Evolutionary conservation across 352 stramenopile species (phyloP), one percentile per base, ranked within the genome.

Genomic region (Elongisporangium prolatum): DNA sequence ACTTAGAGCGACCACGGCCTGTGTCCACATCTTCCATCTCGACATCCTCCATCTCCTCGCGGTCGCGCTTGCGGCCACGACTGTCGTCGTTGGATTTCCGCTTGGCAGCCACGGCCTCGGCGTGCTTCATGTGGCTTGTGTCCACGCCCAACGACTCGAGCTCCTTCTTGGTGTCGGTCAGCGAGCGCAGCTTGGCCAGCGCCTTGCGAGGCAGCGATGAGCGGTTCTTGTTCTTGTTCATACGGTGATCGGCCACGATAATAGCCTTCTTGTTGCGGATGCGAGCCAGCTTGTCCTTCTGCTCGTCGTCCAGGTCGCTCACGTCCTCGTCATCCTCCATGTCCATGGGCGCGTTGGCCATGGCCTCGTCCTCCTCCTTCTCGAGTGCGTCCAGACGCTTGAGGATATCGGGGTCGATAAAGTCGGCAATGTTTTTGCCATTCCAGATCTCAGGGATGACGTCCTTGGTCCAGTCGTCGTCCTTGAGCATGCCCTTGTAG

Each of bases 381-480:
- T 99, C 97, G 50, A 99, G 77, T 40, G 89, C 84, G 16, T 93
- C 89, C 34, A 99, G 86, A 63, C 95, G 96, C 56, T 93, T 95
- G 50, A 98, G 89, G 71, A 99, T 99, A 38, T 99, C 97, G 9
- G 96, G 84, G 68, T 99, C 98, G 52, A 99, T 85, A 74, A 98
- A 99, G 74, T 99, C 98, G 51, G 93, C 88, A 83, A 99, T 96
- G 76, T 99, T 99, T 80, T 99, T 99, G 62, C 98, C 98, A 74
- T 99, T 98, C 80, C 98, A 97, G 72, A 99, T 99, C 77, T 99
- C 94, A 5, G 98, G 98, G 57, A 99, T 98, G 38, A 89, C 80
- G 72, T 99, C 98, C 68, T 95, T 96, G 47, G 89, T 91, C 95
- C 96, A 99, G 50, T 98, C 92, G 52, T 98, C 94, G 64, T 97